A percentile compares a stretch with the other conserved stretches of the same genome.
Conservation (phyloP, 1,284 basidiomycete genomes). For the Caloboletus firmus region DNA sequence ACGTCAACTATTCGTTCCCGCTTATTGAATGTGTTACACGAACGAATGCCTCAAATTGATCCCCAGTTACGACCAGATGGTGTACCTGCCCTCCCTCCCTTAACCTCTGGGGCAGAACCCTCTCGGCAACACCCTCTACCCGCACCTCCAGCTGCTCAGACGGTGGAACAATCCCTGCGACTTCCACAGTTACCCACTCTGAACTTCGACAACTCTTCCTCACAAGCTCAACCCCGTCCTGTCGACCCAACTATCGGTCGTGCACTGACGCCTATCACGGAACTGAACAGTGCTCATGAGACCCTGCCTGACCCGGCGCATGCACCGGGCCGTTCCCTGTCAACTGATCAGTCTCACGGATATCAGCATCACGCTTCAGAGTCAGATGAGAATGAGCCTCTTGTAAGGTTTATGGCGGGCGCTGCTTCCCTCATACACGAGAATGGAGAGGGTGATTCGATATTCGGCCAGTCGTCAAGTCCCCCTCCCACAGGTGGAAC, state of each 20-base stretch:
- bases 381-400: conserved; percentile 31
- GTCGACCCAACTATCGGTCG: conserved; percentile 21
- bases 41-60: conserved; percentile 56
- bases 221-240: conserved; percentile 23
- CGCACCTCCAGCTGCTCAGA: conserved; percentile 10
- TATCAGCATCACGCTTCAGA: conserved; percentile 13
- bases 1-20: conserved; percentile 68
- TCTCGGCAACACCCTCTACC: conserved; percentile 20
- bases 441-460: conserved; percentile 14
- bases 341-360: conserved; percentile 24
- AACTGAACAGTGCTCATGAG: conserved; percentile 38
- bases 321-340: conserved; percentile 20
- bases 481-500: conserved; percentile 22
- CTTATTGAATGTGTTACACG: conserved; percentile 62
- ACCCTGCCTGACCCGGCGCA: conserved; percentile 23
- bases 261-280: conserved; percentile 49
- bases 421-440: conserved; percentile 27
- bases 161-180: conserved; percentile 20
- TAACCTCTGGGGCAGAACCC: conserved; percentile 17
- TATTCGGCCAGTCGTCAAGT: conserved; percentile 21
- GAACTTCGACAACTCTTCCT: conserved; percentile 36
- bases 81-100: conserved; percentile 21
- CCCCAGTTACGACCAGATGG: conserved; percentile 25
- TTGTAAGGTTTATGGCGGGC: conserved; percentile 12
- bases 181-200: conserved; percentile 50